These are phyloP conservation scores for Suillus lakei DNA, from an alignment of 768 basidiomycete genomes.

Conservation along the genomic window DNA sequence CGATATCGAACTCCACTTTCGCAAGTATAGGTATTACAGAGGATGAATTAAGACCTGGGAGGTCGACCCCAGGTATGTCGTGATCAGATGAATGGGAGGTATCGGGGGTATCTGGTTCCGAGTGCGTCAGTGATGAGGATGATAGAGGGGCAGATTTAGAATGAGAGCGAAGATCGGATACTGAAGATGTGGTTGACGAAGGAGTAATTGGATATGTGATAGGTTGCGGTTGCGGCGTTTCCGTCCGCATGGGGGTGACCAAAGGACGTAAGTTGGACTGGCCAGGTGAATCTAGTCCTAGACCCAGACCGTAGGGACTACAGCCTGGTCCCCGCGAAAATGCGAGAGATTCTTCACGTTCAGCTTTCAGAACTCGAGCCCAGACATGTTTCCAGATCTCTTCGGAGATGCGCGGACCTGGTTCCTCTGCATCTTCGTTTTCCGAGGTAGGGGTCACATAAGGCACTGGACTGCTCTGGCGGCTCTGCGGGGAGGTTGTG, in stretches of 20 bases:
- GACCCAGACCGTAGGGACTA: conserved; percentile 48
- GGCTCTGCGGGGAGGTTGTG: conserved; percentile 35
- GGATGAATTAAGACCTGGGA: conserved; percentile 67
- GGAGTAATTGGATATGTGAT: conserved; percentile 38
- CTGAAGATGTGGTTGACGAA: conserved; percentile 52
- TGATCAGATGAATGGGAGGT: conserved; percentile 47
- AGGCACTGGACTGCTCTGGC: conserved; percentile 20
- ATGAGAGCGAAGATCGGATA: conserved; percentile 51
- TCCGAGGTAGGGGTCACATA: conserved; percentile 18
- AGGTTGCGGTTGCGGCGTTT: conserved; percentile 41
- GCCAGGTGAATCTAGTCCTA: conserved; percentile 42
- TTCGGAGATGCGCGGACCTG: conserved; percentile 84
- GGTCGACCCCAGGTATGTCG: conserved; percentile 55
- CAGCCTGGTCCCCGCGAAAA: conserved; percentile 41
- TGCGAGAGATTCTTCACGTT: conserved; percentile 49
- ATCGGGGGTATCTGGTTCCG: conserved; percentile 58
- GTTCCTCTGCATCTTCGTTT: conserved; percentile 50
- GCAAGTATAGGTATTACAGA: conserved; percentile 85
- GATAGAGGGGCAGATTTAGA: conserved; percentile 55
- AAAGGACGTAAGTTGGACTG: conserved; percentile 49
- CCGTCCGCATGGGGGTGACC: conserved; percentile 47
- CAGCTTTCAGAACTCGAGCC: conserved; percentile 68
- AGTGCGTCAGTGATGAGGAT: conserved; percentile 44
- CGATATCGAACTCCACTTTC: conserved; percentile 95
- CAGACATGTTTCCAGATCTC: conserved; percentile 91